phyloP scores from a whole-genome alignment of 2,329 filamentous ascomycete genomes.

The Cercospora sp. region DNA sequence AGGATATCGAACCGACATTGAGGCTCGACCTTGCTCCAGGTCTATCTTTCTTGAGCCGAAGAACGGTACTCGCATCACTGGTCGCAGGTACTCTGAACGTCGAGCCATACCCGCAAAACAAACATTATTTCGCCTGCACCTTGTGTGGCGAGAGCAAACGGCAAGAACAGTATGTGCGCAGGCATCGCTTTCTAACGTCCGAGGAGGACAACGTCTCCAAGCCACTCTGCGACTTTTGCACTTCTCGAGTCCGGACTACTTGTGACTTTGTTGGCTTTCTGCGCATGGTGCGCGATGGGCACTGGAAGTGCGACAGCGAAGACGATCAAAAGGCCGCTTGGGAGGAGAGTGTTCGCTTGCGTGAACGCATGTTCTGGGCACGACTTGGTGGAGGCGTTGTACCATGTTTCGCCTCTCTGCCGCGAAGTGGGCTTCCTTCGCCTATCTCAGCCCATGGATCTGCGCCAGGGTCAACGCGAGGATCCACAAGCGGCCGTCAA shows the following conservation, averaged over 20 bases:
- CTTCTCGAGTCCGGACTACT: slow-evolving; percentile 77
- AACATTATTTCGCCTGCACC: slow-evolving; percentile 69
- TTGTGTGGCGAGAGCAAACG: slow-evolving; percentile 83
- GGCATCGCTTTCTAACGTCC: slow-evolving; percentile 83
- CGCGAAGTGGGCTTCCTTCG: slow-evolving; percentile 16
- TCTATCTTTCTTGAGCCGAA: slow-evolving; percentile 87
- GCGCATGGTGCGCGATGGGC: slow-evolving; percentile 86
- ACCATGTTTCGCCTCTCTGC: slow-evolving; percentile 52
- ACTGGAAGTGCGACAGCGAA: slow-evolving; percentile 80
- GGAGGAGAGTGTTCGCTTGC: slow-evolving; percentile 87
- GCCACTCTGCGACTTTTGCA: slow-evolving; percentile 84
- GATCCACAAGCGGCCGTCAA: slow-evolving; percentile 14
- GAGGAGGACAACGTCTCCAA: slow-evolving; percentile 85
- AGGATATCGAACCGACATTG: slow-evolving; percentile 93
- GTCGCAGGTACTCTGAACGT: slow-evolving; percentile 84
- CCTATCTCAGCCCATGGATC: slow-evolving; percentile 19
- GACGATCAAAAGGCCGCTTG: slow-evolving; percentile 85
- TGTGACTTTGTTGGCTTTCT: slow-evolving; percentile 93
- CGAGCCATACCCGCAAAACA: slow-evolving; percentile 68
- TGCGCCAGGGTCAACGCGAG: neutral
- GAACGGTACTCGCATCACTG: slow-evolving; percentile 79
- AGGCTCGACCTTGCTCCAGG: slow-evolving; percentile 86
- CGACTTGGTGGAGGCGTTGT: slow-evolving; percentile 88
- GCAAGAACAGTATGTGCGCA: slow-evolving; percentile 69
- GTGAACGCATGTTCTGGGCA: slow-evolving; percentile 97